Conservation (phyloP, 2,329 filamentous ascomycete species). For the Diplodia intermedia region DNA sequence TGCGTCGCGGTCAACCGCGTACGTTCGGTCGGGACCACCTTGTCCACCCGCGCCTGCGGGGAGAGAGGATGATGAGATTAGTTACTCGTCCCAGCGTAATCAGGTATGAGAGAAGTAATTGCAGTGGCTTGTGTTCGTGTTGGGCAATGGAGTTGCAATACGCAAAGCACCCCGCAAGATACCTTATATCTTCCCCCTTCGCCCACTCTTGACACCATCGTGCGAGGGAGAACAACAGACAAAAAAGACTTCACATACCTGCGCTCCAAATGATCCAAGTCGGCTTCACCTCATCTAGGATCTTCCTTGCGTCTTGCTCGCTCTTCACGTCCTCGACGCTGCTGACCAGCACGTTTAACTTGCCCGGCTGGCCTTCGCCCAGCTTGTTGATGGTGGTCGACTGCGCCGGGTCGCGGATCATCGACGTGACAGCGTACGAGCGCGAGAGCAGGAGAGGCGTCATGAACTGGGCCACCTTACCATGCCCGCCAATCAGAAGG, state of each 20-base stretch:
- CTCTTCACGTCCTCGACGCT: constrained; percentile 75
- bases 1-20: constrained; percentile 62
- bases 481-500: constrained; percentile 80
- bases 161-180: not conserved
- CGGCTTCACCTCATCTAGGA: constrained; percentile 67
- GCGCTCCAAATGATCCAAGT: constrained; percentile 75
- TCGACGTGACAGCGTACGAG: constrained; percentile 77
- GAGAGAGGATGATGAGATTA: not conserved
- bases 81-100: not conserved
- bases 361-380: constrained; percentile 64
- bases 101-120: not conserved
- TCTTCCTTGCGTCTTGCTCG: constrained; percentile 65
- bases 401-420: constrained; percentile 77
- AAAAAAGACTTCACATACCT: constrained; percentile 53
- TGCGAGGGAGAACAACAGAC: not conserved
- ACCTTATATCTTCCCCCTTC: not conserved
- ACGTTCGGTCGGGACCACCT: constrained; percentile 58
- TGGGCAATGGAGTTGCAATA: not conserved
- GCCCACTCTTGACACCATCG: not conserved
- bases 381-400: constrained; percentile 68
- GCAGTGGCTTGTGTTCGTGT: not conserved
- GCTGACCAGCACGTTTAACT: constrained; percentile 71
- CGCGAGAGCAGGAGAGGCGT: constrained; percentile 77
- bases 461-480: constrained; percentile 76
- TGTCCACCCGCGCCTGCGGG: constrained; percentile 61